A percentile compares a stretch with the other conserved stretches of the same genome.
These are phyloP conservation scores for Limonium bicolor DNA, from an alignment of 148 eudicot genomes.

Conservation along the genomic window DNA sequence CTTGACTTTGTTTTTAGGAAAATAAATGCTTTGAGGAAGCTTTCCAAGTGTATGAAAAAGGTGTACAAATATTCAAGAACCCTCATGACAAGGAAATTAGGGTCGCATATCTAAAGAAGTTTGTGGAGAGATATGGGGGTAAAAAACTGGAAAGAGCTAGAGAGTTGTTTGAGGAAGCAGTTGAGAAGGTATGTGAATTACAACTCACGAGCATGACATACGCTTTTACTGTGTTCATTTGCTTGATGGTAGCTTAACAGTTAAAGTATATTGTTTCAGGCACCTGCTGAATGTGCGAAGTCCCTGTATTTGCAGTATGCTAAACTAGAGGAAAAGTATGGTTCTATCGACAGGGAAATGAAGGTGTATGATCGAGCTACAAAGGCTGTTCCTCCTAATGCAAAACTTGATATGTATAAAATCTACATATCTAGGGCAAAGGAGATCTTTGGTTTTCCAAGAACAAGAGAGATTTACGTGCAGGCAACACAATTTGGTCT, in stretches of 20 bases:
- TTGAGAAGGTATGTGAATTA: conserved; percentile 54
- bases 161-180: conserved; percentile 84
- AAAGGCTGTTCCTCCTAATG: conserved; percentile 65
- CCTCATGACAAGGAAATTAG: conserved; percentile 93
- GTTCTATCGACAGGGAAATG: conserved; percentile 82
- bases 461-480: conserved; percentile 77
- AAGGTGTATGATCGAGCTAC: conserved; percentile 76
- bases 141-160: conserved; percentile 77
- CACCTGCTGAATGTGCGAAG: conserved; percentile 78
- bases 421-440: conserved; percentile 84
- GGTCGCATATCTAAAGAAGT: conserved; percentile 76
- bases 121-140: conserved; percentile 71
- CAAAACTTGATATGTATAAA: conserved; percentile 86
- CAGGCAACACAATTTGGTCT: conserved; percentile 78
- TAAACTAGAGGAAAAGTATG: conserved; percentile 75
- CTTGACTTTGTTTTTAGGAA: conserved; percentile 31
- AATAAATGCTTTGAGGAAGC: conserved; percentile 90
- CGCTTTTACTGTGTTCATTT: not conserved
- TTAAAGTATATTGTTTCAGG: conserved; percentile 18
- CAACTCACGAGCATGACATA: too few species aligned
- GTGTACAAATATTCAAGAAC: conserved; percentile 83
- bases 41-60: conserved; percentile 87
- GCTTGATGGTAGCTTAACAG: not conserved
- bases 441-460: conserved; percentile 86
- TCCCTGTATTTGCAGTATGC: conserved; percentile 76